Evolutionary conservation across 306 rosid genomes (phyloP), one percentile per base, ranked within the genome.

Genomic region (Coriaria nepalensis): DNA sequence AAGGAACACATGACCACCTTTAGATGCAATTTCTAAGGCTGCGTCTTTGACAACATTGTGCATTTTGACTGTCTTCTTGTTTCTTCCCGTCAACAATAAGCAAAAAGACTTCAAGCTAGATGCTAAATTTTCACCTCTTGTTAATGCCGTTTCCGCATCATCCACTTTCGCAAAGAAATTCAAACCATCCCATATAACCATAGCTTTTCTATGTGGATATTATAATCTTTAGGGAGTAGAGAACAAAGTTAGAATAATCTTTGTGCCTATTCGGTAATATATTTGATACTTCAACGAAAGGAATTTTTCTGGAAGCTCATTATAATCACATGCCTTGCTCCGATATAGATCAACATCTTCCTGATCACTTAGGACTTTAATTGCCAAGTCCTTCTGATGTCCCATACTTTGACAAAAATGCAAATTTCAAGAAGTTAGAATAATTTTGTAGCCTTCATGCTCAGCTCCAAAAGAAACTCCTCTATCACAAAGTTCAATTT

Each of bases 361-460:
- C 0, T n/a, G n/a, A n/a, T 59, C 48, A 15, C 4, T 0, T 33
- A 72, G 35, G 4, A 7, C 15, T 6, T 52, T 6, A 15, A 77
- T 4, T 1, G 2, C 1, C n/a, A 59, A 29, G 64, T 6, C 52
- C 47, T 43, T 20, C 40, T 62, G 33, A 13, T 35, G 47, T 40
- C 43, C 8, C 73, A 68, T 65, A 4, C 4, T 13, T 0, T 11
- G 47, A 2, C 57, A 70, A 4, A 40, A 43, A 0, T 72, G 34
- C 13, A 13, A 42, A 34, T n/a, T 8, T 49, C 83, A 7, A 14
- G 79, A 77, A 5, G 67, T 69, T 45, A 73, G 48, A 10, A 73
- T 6, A 0, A 69, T 42, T 49, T 68, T 71, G 40, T 72, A 67
- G 0, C 56, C 62, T 0, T 15, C 37, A 7, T 60, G 69, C 13